Evolutionary conservation across 305 asterid genomes (phyloP).

Genomic region (Fraxinus xanthoxyloides): DNA sequence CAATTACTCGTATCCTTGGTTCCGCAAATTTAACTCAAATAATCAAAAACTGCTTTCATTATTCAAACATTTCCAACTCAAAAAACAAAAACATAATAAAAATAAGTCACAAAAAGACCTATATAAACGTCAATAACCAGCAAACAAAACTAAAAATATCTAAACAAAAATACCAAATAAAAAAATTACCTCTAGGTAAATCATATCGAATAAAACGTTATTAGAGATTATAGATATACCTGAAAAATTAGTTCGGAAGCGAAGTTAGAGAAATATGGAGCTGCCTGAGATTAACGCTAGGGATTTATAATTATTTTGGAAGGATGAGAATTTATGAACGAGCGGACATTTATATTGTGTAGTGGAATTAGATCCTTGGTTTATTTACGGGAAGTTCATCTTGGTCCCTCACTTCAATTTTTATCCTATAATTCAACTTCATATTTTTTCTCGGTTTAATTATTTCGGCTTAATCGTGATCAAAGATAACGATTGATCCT

Average conservation of each 20-base stretch:
- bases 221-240: slow-evolving; percentile 16
- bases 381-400: background rate
- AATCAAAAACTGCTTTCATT: background rate
- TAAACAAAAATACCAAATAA: slow-evolving; percentile 13
- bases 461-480: background rate
- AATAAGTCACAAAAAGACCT: background rate
- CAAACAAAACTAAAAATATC: slow-evolving; percentile 10
- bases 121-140: background rate
- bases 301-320: slow-evolving; percentile 16
- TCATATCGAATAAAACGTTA: background rate
- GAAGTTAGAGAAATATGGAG: slow-evolving; percentile 29
- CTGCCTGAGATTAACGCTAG: slow-evolving; percentile 32
- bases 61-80: background rate
- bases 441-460: background rate
- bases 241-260: slow-evolving; percentile 33
- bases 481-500: background rate
- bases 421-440: background rate
- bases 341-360: slow-evolving; percentile 18
- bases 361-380: background rate
- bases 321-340: slow-evolving; percentile 4
- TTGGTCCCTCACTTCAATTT: background rate
- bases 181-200: background rate
- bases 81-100: background rate
- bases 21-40: background rate
- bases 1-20: background rate